Evolutionary conservation across 495 filamentous ascomycete genomes (phyloP).

Genomic region (Usnea hakonensis): DNA sequence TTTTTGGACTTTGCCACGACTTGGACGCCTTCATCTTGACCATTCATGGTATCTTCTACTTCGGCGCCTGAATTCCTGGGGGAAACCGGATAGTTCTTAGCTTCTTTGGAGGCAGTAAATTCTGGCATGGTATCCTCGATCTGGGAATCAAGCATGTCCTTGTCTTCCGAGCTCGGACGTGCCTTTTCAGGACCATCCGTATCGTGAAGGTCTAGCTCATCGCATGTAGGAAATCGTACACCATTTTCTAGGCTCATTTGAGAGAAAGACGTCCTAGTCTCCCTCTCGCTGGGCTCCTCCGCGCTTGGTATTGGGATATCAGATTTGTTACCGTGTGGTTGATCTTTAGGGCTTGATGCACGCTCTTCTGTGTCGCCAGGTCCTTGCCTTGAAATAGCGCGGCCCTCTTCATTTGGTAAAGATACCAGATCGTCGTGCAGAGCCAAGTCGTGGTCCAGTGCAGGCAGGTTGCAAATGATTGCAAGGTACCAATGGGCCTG

Average conservation of each 20-base stretch:
- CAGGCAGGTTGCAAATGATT: conserved; percentile 84
- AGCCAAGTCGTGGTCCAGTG: conserved; percentile 32
- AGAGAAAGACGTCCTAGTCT: conserved; percentile 22
- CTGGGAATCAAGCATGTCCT: conserved; percentile 16
- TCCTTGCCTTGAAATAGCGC: not conserved
- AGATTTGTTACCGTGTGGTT: not conserved
- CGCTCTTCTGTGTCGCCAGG: not conserved
- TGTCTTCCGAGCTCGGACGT: not conserved
- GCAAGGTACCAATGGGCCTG: conserved; percentile 87
- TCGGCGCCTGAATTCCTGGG: not conserved
- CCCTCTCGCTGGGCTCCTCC: conserved; percentile 12
- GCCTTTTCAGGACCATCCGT: conserved; percentile 20
- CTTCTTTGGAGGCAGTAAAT: not conserved
- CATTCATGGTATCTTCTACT: not conserved
- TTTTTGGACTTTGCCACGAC: conserved; percentile 19
- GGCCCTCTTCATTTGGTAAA: conserved; percentile 9
- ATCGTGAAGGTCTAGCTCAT: not conserved
- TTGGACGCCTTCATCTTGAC: not conserved
- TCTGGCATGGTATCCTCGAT: conserved; percentile 1
- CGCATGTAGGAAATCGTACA: not conserved
- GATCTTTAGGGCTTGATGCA: not conserved
- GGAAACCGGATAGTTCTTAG: not conserved
- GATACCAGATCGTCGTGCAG: not conserved
- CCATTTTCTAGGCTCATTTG: conserved; percentile 21
- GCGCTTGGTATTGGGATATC: not conserved